Percentiles rank a stretch among this genome's conserved stretches.
phyloP scores from a whole-genome alignment of 345 rosid species.

The Trapa incisa region DNA sequence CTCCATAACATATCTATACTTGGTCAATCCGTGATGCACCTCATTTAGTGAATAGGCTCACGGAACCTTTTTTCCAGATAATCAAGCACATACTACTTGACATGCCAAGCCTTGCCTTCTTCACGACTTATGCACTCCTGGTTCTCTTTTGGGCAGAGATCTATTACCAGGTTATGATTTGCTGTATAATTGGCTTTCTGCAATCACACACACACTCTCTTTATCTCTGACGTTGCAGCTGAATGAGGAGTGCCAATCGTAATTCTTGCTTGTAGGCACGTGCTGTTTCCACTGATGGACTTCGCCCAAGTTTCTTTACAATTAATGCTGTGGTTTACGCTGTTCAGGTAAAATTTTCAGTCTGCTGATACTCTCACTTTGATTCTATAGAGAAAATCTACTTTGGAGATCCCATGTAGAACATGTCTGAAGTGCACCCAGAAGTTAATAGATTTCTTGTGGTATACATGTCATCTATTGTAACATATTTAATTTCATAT shows the following conservation, averaged over 20 bases:
- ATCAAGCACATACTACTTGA: slow-evolving; percentile 67
- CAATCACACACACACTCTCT: neutral
- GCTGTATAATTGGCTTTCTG: neutral
- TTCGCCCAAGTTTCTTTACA: slow-evolving; percentile 68
- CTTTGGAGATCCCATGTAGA: neutral
- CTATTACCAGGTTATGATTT: slow-evolving; percentile 58
- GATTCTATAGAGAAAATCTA: neutral
- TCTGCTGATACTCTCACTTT: neutral
- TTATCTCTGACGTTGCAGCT: neutral
- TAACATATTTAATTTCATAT: too few relatives aligned
- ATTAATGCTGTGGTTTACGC: slow-evolving; percentile 63
- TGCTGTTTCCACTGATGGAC: slow-evolving; percentile 69
- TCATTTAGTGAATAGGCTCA: neutral
- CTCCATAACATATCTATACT: neutral
- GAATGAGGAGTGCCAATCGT: neutral
- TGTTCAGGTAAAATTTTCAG: slow-evolving; percentile 48
- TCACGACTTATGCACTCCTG: slow-evolving; percentile 78
- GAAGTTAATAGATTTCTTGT: neutral
- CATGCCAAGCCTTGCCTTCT: slow-evolving; percentile 80
- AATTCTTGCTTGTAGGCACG: slow-evolving; percentile 48
- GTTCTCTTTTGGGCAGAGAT: slow-evolving; percentile 98
- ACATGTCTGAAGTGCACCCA: neutral
- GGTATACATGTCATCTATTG: too few relatives aligned
- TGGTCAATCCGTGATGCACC: neutral
- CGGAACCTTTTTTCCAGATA: slow-evolving; percentile 28